Conservation (phyloP, 257 asterid genomes). For the Solanum corneliomulleri region DNA sequence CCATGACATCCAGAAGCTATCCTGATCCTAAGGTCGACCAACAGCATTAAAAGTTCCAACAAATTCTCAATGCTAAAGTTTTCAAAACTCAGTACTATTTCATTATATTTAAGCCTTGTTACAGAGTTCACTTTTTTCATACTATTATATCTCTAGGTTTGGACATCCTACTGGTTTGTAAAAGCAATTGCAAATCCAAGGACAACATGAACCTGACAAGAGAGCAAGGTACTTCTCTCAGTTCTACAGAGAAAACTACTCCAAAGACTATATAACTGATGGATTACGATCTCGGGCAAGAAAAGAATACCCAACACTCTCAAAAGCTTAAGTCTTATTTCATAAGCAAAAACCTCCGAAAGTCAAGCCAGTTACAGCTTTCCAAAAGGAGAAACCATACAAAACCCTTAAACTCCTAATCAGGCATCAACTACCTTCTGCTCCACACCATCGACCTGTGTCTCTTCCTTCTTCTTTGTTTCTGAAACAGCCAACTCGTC, state of each 20-base stretch:
- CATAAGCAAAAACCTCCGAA: not conserved
- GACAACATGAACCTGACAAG: not conserved
- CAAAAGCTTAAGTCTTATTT: not conserved
- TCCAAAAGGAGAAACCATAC: not conserved
- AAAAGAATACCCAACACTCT: not conserved
- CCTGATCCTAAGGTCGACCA: not conserved
- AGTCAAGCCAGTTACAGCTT: not conserved
- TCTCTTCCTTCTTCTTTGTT: conserved; percentile 11
- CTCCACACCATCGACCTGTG: not conserved
- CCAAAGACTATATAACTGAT: not conserved
- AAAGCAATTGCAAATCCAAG: not conserved
- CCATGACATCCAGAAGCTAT: not conserved
- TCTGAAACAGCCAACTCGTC: conserved; percentile 34
- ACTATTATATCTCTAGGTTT: not conserved
- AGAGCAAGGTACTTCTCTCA: not conserved
- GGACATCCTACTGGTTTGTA: not conserved
- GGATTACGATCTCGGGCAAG: not conserved
- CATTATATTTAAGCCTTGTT: not conserved
- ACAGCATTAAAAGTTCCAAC: not conserved
- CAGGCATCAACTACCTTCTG: conserved; percentile 15
- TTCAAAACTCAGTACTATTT: not conserved
- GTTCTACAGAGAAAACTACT: not conserved
- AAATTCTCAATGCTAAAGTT: not conserved
- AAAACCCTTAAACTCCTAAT: conserved; percentile 4
- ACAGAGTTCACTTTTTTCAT: not conserved